A percentile compares a stretch with the other conserved stretches of the same genome.
phyloP scores from a whole-genome alignment of 169 alveolate species.

The Perkinsus marinus region DNA sequence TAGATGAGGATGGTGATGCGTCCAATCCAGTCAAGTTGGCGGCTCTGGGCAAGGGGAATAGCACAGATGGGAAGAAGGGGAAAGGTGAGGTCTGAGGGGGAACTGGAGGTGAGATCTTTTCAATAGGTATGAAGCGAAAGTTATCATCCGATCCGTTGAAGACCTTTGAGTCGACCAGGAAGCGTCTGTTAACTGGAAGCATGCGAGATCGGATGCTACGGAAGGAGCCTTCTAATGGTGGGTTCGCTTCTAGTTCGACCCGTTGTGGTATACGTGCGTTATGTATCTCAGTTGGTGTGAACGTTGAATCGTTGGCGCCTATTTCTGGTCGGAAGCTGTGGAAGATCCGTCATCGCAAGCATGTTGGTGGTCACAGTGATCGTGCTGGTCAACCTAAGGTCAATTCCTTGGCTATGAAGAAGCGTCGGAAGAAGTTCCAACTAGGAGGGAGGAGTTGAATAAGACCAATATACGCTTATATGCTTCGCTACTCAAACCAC shows the following conservation, averaged over 20 bases:
- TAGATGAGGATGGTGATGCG: background rate
- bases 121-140: background rate
- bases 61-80: background rate
- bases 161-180: background rate
- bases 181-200: background rate
- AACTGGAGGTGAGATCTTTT: background rate
- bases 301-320: background rate
- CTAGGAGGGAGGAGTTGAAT: background rate
- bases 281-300: background rate
- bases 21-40: background rate
- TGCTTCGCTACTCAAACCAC: background rate
- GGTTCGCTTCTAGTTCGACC: too few species aligned
- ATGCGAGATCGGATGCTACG: background rate
- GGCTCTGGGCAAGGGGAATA: background rate
- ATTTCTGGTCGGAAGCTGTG: slow-evolving; percentile 2
- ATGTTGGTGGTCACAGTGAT: background rate
- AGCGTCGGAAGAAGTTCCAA: background rate
- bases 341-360: slow-evolving; percentile 3
- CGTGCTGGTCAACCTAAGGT: background rate
- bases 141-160: background rate
- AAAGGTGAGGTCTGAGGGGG: background rate
- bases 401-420: background rate
- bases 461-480: background rate
- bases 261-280: too few species aligned
- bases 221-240: background rate